These are phyloP conservation scores for Kwoniella bestiolae DNA, from an alignment of 768 basidiomycete genomes.

Conservation along the genomic window DNA sequence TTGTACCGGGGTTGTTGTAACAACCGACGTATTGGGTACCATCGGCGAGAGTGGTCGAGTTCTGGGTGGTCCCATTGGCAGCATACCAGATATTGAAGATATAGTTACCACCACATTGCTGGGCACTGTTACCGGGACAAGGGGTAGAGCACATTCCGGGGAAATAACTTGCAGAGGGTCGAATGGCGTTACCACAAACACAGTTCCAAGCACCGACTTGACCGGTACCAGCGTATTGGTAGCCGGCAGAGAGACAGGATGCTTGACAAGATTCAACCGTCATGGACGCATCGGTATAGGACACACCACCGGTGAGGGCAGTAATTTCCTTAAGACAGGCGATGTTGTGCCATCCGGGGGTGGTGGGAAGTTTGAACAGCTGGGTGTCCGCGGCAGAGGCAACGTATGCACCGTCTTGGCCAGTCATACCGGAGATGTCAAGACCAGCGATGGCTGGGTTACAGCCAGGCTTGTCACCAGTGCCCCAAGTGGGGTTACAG, in stretches of 20 bases:
- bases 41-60: conserved; percentile 3
- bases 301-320: conserved; percentile 24
- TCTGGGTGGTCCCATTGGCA: conserved; percentile 14
- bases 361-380: conserved; percentile 29
- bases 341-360: conserved; percentile 40
- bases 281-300: conserved; percentile 30
- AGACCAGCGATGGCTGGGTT: conserved; percentile 30
- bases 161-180: conserved; percentile 1
- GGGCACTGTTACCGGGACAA: conserved; percentile 22
- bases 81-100: conserved; percentile 26
- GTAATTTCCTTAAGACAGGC: conserved; percentile 33
- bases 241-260: conserved; percentile 29
- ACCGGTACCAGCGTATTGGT: conserved; percentile 31
- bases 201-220: conserved; percentile 26
- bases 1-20: conserved; percentile 31
- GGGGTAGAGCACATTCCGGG: conserved; percentile 24
- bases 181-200: conserved; percentile 30
- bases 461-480: conserved; percentile 45
- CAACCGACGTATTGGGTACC: conserved; percentile 36
- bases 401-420: conserved; percentile 39
- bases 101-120: conserved; percentile 32
- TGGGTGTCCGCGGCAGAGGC: conserved; percentile 24
- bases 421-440: conserved; percentile 34
- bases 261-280: conserved; percentile 29
- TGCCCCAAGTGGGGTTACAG: conserved; percentile 52